Evolutionary conservation across 495 filamentous ascomycete species (phyloP).

Genomic region (Penicillium herquei): DNA sequence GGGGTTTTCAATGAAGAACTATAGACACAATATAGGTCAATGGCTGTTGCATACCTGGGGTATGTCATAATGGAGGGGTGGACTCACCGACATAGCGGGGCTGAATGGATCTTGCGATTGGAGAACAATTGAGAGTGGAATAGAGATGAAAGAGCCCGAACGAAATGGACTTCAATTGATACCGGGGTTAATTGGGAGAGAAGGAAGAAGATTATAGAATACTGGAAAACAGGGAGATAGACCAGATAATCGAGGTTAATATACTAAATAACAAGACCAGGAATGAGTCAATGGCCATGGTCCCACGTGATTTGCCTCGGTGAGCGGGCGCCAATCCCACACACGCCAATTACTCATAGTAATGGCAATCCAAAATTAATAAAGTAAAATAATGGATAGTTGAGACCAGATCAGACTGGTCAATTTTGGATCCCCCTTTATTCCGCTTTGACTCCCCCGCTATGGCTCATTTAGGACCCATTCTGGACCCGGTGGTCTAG

Average conservation of each 20-base stretch:
- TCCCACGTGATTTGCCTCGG: slow-evolving; percentile 19
- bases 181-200: slow-evolving; percentile 1
- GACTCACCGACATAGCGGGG: slow-evolving; percentile 46
- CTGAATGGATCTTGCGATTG: neutral
- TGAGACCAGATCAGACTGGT: neutral
- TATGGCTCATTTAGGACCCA: slow-evolving; percentile 3
- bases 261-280: too few species aligned
- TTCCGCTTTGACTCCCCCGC: neutral
- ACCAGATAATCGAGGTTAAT: too few species aligned
- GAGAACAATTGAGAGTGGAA: slow-evolving; percentile 2
- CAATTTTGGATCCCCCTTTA: neutral
- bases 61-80: slow-evolving; percentile 17
- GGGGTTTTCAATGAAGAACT: slow-evolving; percentile 90
- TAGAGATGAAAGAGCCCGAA: neutral
- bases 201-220: neutral
- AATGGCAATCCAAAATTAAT: slow-evolving; percentile 4
- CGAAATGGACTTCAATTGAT: too few species aligned
- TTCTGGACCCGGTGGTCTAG: slow-evolving; percentile 27
- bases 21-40: slow-evolving; percentile 15
- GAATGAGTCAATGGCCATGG: slow-evolving; percentile 22
- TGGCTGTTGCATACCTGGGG: neutral
- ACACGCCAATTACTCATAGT: slow-evolving; percentile 15
- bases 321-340: slow-evolving; percentile 19
- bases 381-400: neutral
- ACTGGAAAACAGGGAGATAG: too few species aligned